These are phyloP conservation scores for Aspergillus bridgeri DNA, from an alignment of 495 filamentous ascomycete species.

Conservation along the genomic window DNA sequence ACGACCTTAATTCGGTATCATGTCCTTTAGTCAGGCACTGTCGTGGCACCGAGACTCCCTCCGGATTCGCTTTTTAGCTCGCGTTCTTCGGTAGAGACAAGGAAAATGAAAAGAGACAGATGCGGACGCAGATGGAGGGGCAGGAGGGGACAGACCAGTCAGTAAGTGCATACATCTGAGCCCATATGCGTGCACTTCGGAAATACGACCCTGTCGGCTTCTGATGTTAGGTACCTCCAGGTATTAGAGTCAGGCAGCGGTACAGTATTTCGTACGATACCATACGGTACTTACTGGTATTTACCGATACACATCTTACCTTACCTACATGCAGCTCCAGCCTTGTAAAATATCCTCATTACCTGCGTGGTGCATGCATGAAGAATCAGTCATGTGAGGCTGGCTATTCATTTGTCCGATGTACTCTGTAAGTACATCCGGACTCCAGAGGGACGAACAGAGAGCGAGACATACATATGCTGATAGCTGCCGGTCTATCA, in stretches of 20 bases:
- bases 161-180: not conserved
- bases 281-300: not conserved
- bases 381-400: slow-evolving; percentile 42
- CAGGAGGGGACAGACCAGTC: too few species aligned
- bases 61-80: not conserved
- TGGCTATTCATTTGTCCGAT: slow-evolving; percentile 5
- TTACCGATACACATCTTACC: not conserved
- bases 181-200: not conserved
- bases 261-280: not conserved
- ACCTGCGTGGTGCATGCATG: slow-evolving; percentile 35
- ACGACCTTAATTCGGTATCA: not conserved
- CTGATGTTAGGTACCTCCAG: not conserved
- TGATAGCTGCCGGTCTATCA: slow-evolving; percentile 5
- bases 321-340: slow-evolving; percentile 7
- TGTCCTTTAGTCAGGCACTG: not conserved
- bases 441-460: not conserved
- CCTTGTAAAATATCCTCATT: slow-evolving; percentile 19
- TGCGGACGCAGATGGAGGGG: not conserved
- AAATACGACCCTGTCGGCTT: not conserved
- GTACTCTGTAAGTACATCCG: not conserved
- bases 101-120: not conserved
- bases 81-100: not conserved
- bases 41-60: not conserved
- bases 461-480: not conserved
- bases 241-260: too few species aligned